Percentiles rank a stretch among this genome's conserved stretches.
phyloP scores from a whole-genome alignment of 176 grass and related monocot species.

The Cenchrus fungigraminus region DNA sequence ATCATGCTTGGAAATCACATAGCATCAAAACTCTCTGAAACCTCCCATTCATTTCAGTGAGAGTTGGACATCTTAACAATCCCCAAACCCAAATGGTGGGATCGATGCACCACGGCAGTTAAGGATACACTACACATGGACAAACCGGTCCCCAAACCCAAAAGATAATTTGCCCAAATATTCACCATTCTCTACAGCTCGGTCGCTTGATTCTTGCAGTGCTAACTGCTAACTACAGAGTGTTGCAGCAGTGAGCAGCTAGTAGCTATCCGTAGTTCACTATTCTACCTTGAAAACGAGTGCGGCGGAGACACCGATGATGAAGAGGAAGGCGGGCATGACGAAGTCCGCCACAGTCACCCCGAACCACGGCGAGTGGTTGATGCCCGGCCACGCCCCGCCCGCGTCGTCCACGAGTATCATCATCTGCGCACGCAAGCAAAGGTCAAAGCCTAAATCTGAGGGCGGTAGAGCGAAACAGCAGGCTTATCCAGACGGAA shows the following conservation, averaged over 20 bases:
- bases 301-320: slow-evolving; percentile 79
- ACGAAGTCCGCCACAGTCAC: slow-evolving; percentile 94
- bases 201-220: not conserved
- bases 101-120: not conserved
- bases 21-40: not conserved
- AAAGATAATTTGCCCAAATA: not conserved
- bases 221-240: not conserved
- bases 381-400: slow-evolving; percentile 88
- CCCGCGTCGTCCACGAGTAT: slow-evolving; percentile 94
- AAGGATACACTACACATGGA: not conserved
- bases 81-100: not conserved
- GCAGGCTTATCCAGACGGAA: not conserved
- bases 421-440: slow-evolving; percentile 61
- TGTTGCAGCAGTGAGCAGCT: not conserved
- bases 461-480: not conserved
- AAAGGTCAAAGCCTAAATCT: not conserved
- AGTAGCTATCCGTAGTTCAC: not conserved
- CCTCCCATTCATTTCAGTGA: not conserved
- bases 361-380: slow-evolving; percentile 93
- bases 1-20: not conserved
- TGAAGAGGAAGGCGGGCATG: slow-evolving; percentile 95
- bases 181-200: not conserved
- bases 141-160: no score
- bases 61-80: not conserved
- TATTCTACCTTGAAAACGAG: slow-evolving; percentile 89